A percentile compares a stretch with the other conserved stretches of the same genome.
phyloP scores from a whole-genome alignment of 768 basidiomycete species.

The Suillus weaverae region DNA sequence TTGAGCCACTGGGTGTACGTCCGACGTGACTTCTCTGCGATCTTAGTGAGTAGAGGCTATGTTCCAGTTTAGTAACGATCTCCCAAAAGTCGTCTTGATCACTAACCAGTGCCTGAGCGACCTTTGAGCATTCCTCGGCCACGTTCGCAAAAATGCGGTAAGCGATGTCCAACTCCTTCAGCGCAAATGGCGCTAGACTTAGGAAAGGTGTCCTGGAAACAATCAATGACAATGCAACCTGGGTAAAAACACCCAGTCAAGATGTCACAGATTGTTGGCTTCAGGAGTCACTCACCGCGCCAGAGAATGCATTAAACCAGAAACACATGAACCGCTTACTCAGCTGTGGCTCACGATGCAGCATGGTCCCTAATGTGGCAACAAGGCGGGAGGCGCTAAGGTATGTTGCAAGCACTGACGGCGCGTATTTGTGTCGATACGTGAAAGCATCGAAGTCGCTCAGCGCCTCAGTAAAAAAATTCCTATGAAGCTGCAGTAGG shows the following conservation, averaged over 20 bases:
- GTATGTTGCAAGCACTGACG: conserved; percentile 71
- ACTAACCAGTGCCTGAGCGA: conserved; percentile 58
- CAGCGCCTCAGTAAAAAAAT: conserved; percentile 67
- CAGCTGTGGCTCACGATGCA: conserved; percentile 57
- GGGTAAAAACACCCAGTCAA: background rate
- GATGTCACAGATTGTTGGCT: conserved; percentile 1
- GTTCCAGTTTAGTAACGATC: conserved; percentile 1
- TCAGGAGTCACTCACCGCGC: conserved; percentile 49
- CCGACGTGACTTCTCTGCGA: conserved; percentile 51
- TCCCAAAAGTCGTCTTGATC: background rate
- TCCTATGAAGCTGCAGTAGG: conserved; percentile 65
- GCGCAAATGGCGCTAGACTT: conserved; percentile 56
- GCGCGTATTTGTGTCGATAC: conserved; percentile 60
- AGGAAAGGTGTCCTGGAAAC: conserved; percentile 62
- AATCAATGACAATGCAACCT: conserved; percentile 68
- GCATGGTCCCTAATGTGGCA: conserved; percentile 54
- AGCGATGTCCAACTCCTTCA: conserved; percentile 60
- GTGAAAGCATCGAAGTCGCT: conserved; percentile 53
- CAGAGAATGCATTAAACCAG: conserved; percentile 76
- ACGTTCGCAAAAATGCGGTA: conserved; percentile 58
- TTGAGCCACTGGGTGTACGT: conserved; percentile 43
- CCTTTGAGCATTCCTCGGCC: conserved; percentile 58
- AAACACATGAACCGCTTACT: conserved; percentile 67
- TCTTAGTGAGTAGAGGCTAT: conserved; percentile 58
- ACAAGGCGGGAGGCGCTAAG: conserved; percentile 59